A percentile compares a stretch with the other conserved stretches of the same genome.
These are phyloP conservation scores for Colletotrichum tropicale DNA, from an alignment of 2,329 filamentous ascomycete genomes.

Conservation along the genomic window DNA sequence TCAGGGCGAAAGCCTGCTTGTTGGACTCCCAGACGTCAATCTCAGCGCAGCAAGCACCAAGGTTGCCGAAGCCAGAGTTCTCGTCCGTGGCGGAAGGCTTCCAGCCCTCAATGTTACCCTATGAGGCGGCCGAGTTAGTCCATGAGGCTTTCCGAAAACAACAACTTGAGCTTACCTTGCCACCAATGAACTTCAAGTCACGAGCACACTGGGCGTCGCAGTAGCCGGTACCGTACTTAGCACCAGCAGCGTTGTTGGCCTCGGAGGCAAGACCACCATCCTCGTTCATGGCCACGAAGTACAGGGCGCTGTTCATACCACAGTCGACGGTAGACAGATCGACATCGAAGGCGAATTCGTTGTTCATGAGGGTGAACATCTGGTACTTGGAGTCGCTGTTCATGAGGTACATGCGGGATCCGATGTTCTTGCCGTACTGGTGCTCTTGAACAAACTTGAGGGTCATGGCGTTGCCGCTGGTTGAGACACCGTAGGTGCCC, in stretches of 20 bases:
- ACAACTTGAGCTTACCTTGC: conserved; percentile 27
- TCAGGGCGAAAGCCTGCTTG: conserved; percentile 26
- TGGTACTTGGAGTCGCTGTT: conserved; percentile 57
- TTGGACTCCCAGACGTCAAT: conserved; percentile 31
- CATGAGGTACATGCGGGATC: conserved; percentile 60
- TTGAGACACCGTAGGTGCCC: conserved; percentile 47
- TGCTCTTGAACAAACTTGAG: conserved; percentile 55
- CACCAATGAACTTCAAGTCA: conserved; percentile 55
- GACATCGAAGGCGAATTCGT: conserved; percentile 69
- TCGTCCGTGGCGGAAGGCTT: conserved; percentile 21
- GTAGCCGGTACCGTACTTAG: conserved; percentile 62
- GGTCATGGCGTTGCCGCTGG: conserved; percentile 46
- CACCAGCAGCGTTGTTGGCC: conserved; percentile 47
- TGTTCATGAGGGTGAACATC: conserved; percentile 59
- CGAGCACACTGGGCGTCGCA: conserved; percentile 53
- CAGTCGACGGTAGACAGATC: conserved; percentile 66
- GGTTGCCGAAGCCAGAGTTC: conserved; percentile 25
- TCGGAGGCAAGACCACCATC: conserved; percentile 54
- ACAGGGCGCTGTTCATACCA: conserved; percentile 65
- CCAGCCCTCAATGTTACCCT: conserved; percentile 29
- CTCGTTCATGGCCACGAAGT: conserved; percentile 47
- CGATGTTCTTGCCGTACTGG: conserved; percentile 36
- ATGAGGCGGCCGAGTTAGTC: background rate
- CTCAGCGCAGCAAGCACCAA: conserved; percentile 28
- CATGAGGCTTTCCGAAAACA: rapidly evolving